phyloP scores from a whole-genome alignment of 768 basidiomycete genomes.

The Russula dissimulans region DNA sequence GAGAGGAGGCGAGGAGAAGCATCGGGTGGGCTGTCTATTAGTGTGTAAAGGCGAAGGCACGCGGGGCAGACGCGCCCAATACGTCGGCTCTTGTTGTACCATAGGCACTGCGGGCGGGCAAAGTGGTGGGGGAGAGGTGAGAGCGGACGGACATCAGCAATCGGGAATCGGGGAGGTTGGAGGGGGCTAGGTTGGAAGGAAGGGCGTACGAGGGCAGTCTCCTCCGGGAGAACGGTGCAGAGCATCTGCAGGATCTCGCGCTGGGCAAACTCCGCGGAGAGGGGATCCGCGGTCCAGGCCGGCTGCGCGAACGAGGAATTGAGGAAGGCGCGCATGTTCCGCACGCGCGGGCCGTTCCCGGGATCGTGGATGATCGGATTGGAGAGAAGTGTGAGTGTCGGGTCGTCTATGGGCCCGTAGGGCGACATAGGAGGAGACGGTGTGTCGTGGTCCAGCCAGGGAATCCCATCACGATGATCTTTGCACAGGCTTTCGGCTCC shows the following conservation, averaged over 20 bases:
- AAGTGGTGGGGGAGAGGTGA: slow-evolving; percentile 31
- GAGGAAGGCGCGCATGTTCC: slow-evolving; percentile 57
- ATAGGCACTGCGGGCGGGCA: slow-evolving; percentile 33
- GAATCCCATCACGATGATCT: not conserved
- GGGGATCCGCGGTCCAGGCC: slow-evolving; percentile 49
- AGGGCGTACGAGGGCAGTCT: slow-evolving; percentile 53
- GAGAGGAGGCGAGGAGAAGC: slow-evolving; percentile 37
- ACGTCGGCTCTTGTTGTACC: slow-evolving; percentile 78
- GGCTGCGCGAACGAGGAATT: slow-evolving; percentile 58
- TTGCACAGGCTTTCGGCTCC: not conserved
- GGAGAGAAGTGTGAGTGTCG: slow-evolving; percentile 20
- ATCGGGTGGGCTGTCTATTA: slow-evolving; percentile 57
- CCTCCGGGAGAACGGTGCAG: slow-evolving; percentile 56
- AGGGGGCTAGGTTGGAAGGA: not conserved
- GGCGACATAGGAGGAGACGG: not conserved
- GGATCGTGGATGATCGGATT: slow-evolving; percentile 65
- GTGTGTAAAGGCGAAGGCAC: slow-evolving; percentile 60
- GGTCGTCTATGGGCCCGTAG: slow-evolving; percentile 10
- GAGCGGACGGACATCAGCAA: not conserved
- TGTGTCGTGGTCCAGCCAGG: not conserved
- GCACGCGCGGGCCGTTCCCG: slow-evolving; percentile 70
- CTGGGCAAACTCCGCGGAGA: slow-evolving; percentile 72
- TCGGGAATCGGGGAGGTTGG: not conserved
- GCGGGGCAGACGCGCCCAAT: slow-evolving; percentile 68
- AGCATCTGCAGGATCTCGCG: slow-evolving; percentile 71